phyloP scores from a whole-genome alignment of 208 protist genomes.

The Kentomonas sorsogonicus region DNA sequence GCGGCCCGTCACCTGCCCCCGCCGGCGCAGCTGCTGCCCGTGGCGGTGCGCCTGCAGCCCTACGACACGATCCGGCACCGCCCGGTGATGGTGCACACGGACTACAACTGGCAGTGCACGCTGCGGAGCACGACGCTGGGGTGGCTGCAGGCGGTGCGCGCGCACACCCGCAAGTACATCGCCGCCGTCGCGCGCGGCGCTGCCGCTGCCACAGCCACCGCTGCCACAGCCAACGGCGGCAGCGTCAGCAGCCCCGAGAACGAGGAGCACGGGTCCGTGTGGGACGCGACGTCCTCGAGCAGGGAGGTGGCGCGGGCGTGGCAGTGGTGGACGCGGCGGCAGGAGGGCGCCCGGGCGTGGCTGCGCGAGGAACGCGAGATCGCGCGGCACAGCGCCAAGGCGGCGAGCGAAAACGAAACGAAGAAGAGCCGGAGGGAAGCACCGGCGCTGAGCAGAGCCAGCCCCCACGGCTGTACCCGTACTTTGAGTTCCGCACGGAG shows the following conservation, averaged over 20 bases:
- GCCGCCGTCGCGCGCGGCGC: conserved; percentile 20
- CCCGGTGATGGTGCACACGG: conserved; percentile 43
- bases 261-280: not conserved
- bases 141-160: conserved; percentile 65
- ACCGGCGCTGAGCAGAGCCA: conserved; percentile 3
- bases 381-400: not conserved
- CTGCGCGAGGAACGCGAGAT: conserved; percentile 62
- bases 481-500: not conserved
- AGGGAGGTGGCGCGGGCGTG: conserved; percentile 52
- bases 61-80: conserved; percentile 66
- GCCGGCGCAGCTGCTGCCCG: conserved; percentile 63
- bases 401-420: not conserved
- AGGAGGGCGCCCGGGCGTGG: conserved; percentile 40
- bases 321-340: conserved; percentile 66
- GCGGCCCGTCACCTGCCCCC: conserved; percentile 57
- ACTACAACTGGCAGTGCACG: conserved; percentile 45
- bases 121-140: conserved; percentile 60
- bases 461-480: conserved; percentile 10
- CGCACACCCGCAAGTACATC: conserved; percentile 33
- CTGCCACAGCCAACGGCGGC: too few species aligned
- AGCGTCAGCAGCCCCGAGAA: too few species aligned
- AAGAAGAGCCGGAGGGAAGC: conserved; percentile 8
- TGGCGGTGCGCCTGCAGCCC: conserved; percentile 38
- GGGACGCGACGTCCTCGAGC: conserved; percentile 7
- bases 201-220: too few species aligned